Evolutionary conservation across 2,329 filamentous ascomycete species (phyloP).

Genomic region (Ciborinia camelliae): DNA sequence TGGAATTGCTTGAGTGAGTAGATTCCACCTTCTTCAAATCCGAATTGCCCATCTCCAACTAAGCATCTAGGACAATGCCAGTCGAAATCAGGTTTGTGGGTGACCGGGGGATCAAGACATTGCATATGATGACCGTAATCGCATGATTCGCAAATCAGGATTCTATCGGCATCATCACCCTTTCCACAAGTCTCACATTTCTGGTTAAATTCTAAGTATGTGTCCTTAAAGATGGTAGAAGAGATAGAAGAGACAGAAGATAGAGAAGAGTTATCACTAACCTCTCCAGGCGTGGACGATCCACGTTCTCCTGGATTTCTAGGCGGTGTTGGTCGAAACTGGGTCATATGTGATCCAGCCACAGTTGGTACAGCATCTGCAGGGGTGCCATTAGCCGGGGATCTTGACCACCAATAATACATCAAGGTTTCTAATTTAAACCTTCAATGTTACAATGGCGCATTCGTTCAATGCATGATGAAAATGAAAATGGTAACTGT

Average conservation of each 20-base stretch:
- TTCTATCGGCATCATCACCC: constrained; percentile 65
- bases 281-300: constrained; percentile 47
- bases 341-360: constrained; percentile 93
- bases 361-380: constrained; percentile 72
- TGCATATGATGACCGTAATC: constrained; percentile 83
- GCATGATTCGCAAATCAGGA: constrained; percentile 87
- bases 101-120: constrained; percentile 84
- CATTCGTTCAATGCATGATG: constrained; percentile 10
- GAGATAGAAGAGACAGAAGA: constrained; percentile 35
- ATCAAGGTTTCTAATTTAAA: constrained; percentile 18
- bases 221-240: constrained; percentile 12
- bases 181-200: constrained; percentile 86
- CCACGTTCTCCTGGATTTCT: constrained; percentile 53
- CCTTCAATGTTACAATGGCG: constrained; percentile 13
- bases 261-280: constrained; percentile 52
- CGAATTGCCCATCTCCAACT: constrained; percentile 93
- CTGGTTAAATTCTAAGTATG: constrained; percentile 43
- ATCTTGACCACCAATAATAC: constrained; percentile 29
- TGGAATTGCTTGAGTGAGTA: constrained; percentile 97
- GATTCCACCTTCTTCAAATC: constrained; percentile 92
- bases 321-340: constrained; percentile 78
- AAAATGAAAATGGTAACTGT: constrained; percentile 36
- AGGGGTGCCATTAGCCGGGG: constrained; percentile 40
- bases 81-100: constrained; percentile 73
- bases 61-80: constrained; percentile 97